These are phyloP conservation scores for Pezicula rhizophila DNA, from an alignment of 2,329 filamentous ascomycete genomes.

Conservation along the genomic window DNA sequence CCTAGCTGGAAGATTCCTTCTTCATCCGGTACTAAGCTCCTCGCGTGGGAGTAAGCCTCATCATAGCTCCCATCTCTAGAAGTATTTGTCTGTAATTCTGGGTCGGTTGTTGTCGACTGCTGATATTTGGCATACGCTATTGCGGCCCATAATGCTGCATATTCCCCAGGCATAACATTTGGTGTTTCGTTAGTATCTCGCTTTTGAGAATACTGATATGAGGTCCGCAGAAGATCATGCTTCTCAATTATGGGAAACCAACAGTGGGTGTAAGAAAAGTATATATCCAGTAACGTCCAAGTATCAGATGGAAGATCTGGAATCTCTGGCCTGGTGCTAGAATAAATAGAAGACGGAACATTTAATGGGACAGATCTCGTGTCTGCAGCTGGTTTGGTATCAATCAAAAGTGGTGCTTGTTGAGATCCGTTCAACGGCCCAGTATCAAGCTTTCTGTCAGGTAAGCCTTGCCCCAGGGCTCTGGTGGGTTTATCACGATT, in stretches of 20 bases:
- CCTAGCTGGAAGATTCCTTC: constrained; percentile 42
- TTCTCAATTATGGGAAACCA: constrained; percentile 73
- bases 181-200: constrained; percentile 3
- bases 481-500: constrained; percentile 1
- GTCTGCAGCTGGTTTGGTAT: no score
- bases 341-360: not conserved
- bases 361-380: no score
- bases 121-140: constrained; percentile 53
- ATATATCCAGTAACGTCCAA: constrained; percentile 56
- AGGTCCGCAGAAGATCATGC: constrained; percentile 33
- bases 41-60: constrained; percentile 45
- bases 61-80: constrained; percentile 23
- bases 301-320: constrained; percentile 25
- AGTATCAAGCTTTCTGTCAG: constrained; percentile 4
- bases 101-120: constrained; percentile 24
- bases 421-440: constrained; percentile 1
- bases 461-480: constrained; percentile 2
- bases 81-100: constrained; percentile 13
- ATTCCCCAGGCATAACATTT: constrained; percentile 29
- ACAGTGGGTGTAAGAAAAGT: constrained; percentile 68
- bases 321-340: constrained; percentile 4
- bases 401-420: not conserved
- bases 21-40: constrained; percentile 41
- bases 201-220: constrained; percentile 25
- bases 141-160: constrained; percentile 55